These are phyloP conservation scores for Candida chilensis DNA, from an alignment of 805 yeast species.

Conservation along the genomic window DNA sequence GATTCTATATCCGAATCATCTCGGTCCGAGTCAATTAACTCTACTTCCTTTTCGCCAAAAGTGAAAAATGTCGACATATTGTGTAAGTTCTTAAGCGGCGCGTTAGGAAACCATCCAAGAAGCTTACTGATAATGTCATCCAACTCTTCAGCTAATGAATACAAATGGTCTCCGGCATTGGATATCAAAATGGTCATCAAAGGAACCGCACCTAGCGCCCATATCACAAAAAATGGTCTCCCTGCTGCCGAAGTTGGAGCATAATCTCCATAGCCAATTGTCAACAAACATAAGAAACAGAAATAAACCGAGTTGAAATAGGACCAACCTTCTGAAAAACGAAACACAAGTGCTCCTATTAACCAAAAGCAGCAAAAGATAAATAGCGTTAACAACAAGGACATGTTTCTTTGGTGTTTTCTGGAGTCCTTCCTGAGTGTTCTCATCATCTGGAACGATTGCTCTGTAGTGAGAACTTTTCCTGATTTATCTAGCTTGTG, in stretches of 20 bases:
- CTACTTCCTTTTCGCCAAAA: too few species aligned
- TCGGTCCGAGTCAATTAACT: too few species aligned
- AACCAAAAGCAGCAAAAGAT: constrained; percentile 57
- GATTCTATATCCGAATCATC: too few species aligned
- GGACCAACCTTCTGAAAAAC: constrained; percentile 56
- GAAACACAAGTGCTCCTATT: constrained; percentile 62
- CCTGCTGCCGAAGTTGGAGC: constrained; percentile 60
- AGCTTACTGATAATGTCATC: constrained; percentile 1
- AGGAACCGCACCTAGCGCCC: constrained; percentile 83
- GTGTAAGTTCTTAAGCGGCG: not conserved
- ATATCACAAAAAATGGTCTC: constrained; percentile 60
- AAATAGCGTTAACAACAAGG: constrained; percentile 27
- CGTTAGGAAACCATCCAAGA: not conserved
- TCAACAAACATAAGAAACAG: constrained; percentile 63
- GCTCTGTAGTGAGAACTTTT: constrained; percentile 23
- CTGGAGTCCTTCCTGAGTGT: constrained; percentile 33
- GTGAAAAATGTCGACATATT: too few species aligned
- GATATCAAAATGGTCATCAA: constrained; percentile 77
- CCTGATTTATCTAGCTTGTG: constrained; percentile 7
- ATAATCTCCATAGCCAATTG: constrained; percentile 82
- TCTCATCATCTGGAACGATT: constrained; percentile 50
- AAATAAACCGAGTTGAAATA: constrained; percentile 71
- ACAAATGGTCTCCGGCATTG: constrained; percentile 55
- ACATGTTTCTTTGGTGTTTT: constrained; percentile 22
- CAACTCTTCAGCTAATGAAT: constrained; percentile 8